Percentiles rank a stretch among this genome's conserved stretches.
phyloP scores from a whole-genome alignment of 495 filamentous ascomycete genomes.

The Penicillium psychrofluorescens region DNA sequence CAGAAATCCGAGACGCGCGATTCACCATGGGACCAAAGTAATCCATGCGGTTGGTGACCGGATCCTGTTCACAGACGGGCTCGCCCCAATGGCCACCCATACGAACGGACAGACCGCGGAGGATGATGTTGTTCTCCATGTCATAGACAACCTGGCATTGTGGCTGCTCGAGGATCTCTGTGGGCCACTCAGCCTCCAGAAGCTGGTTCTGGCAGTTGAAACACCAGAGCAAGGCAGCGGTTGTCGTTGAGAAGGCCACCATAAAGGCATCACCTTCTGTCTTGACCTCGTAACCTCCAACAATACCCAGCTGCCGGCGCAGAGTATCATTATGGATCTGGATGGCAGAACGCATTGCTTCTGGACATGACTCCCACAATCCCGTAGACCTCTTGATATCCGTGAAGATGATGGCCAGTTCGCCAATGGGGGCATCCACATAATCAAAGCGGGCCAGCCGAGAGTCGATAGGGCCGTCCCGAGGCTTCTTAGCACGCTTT shows the following conservation, averaged over 20 bases:
- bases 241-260: slow-evolving; percentile 95
- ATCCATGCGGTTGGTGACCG: slow-evolving; percentile 96
- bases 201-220: slow-evolving; percentile 88
- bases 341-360: slow-evolving; percentile 91
- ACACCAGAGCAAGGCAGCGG: slow-evolving; percentile 87
- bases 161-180: slow-evolving; percentile 80
- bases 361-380: slow-evolving; percentile 92
- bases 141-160: slow-evolving; percentile 78
- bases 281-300: slow-evolving; percentile 98
- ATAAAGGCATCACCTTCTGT: slow-evolving; percentile 99
- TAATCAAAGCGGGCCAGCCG: slow-evolving; percentile 79
- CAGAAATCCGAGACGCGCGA: slow-evolving; percentile 84
- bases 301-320: slow-evolving; percentile 83
- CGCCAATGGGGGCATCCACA: slow-evolving; percentile 82
- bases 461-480: slow-evolving; percentile 70
- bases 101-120: slow-evolving; percentile 84
- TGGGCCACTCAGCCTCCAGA: slow-evolving; percentile 84
- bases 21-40: slow-evolving; percentile 99
- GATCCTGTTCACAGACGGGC: slow-evolving; percentile 90
- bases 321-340: slow-evolving; percentile 94
- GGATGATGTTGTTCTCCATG: slow-evolving; percentile 81
- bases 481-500: slow-evolving; percentile 55
- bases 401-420: slow-evolving; percentile 91
- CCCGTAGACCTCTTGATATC: slow-evolving; percentile 98
- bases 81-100: slow-evolving; percentile 97